Percentiles rank a stretch among this genome's conserved stretches.
Conservation (phyloP, 768 basidiomycete species). For the Suillus brevipes region DNA sequence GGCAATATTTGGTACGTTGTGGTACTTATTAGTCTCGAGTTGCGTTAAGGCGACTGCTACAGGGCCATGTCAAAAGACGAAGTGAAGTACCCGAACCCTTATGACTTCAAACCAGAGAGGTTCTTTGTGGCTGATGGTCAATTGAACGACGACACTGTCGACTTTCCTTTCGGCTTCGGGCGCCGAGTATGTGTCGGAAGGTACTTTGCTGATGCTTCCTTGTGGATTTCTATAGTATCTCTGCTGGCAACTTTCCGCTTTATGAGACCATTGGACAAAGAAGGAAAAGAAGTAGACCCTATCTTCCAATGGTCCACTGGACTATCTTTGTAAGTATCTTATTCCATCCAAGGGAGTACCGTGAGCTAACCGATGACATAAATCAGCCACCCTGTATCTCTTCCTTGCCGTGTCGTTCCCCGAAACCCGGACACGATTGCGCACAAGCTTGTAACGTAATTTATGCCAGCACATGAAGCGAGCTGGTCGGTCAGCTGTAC, state of each 20-base stretch:
- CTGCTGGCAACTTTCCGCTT: slow-evolving; percentile 32
- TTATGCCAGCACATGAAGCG: slow-evolving; percentile 13
- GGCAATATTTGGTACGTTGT: slow-evolving; percentile 29
- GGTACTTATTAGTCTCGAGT: slow-evolving; percentile 10
- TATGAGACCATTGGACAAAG: slow-evolving; percentile 27
- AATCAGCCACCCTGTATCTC: slow-evolving; percentile 28
- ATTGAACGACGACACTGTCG: slow-evolving; percentile 25
- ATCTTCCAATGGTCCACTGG: slow-evolving; percentile 30
- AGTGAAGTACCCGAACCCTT: slow-evolving; percentile 25
- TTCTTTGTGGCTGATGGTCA: slow-evolving; percentile 25
- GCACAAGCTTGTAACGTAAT: slow-evolving; percentile 19
- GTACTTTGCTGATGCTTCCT: slow-evolving; percentile 32
- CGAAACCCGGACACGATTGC: slow-evolving; percentile 19
- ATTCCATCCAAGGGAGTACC: background rate
- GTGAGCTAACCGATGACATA: slow-evolving; percentile 7
- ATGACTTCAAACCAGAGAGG: slow-evolving; percentile 31
- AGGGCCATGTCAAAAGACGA: slow-evolving; percentile 33
- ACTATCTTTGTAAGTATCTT: slow-evolving; percentile 26
- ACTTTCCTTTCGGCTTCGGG: slow-evolving; percentile 30
- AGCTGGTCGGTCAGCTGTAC: background rate
- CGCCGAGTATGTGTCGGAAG: slow-evolving; percentile 32
- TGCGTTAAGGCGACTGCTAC: slow-evolving; percentile 3
- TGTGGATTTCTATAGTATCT: slow-evolving; percentile 34
- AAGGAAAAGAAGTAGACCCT: slow-evolving; percentile 27
- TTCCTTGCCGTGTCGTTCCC: slow-evolving; percentile 29